Evolutionary conservation across 345 rosid species (phyloP).

Genomic region (Syzygium aromaticum): DNA sequence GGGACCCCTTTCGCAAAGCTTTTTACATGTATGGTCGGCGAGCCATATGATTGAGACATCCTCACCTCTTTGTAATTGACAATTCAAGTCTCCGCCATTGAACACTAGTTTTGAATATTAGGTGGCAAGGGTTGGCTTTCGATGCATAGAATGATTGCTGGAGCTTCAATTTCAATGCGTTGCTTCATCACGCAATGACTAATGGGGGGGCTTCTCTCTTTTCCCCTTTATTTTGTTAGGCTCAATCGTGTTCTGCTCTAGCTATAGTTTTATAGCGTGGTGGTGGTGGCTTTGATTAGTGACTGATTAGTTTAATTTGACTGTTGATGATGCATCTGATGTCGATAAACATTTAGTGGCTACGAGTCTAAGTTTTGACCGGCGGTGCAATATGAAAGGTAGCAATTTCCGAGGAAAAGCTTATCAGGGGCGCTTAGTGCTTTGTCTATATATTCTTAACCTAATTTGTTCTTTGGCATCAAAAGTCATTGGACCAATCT

Average conservation of each 20-base stretch:
- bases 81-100: constrained; percentile 5
- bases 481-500: no score
- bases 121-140: neutral
- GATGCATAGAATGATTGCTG: neutral
- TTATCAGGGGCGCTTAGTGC: neutral
- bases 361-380: neutral
- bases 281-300: neutral
- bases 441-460: neutral
- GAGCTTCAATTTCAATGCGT: neutral
- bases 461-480: neutral
- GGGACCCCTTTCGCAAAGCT: constrained; percentile 18
- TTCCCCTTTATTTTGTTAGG: neutral
- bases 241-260: neutral
- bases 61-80: neutral
- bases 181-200: neutral
- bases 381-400: neutral
- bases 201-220: neutral
- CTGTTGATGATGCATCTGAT: neutral
- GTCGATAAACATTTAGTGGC: neutral
- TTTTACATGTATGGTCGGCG: constrained; percentile 45
- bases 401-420: neutral
- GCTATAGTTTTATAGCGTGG: neutral
- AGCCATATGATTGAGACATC: constrained; percentile 23
- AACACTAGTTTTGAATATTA: constrained; percentile 12
- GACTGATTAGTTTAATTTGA: neutral